A percentile compares a stretch with the other conserved stretches of the same genome.
These are phyloP conservation scores for Penicillium chermesinum DNA, from an alignment of 495 filamentous ascomycete genomes.

Conservation along the genomic window DNA sequence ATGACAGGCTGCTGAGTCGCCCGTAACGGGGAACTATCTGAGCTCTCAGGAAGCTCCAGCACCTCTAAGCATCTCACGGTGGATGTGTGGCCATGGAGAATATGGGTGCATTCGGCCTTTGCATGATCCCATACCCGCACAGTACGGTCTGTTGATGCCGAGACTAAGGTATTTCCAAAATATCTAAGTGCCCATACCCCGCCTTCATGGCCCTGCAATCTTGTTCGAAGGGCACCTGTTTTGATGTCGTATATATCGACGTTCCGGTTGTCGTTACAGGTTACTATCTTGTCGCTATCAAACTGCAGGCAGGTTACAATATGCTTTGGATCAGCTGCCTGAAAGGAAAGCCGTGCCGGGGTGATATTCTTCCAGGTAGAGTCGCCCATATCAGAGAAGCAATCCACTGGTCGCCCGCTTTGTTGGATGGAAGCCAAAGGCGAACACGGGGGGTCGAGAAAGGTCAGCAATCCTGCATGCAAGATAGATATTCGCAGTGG, in stretches of 20 bases:
- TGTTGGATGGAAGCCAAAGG: no score
- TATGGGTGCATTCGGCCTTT: constrained; percentile 80
- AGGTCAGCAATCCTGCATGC: no score
- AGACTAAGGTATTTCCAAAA: constrained; percentile 89
- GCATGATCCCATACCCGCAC: constrained; percentile 98
- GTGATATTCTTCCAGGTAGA: constrained; percentile 76
- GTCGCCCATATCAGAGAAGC: constrained; percentile 77
- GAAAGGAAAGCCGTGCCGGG: constrained; percentile 92
- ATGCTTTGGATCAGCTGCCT: constrained; percentile 66
- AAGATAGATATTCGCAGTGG: no score
- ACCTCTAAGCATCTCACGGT: constrained; percentile 96
- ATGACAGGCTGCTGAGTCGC: constrained; percentile 91
- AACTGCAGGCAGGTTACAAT: constrained; percentile 98
- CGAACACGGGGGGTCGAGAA: no score
- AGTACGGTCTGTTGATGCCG: constrained; percentile 91
- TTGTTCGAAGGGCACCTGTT: constrained; percentile 77
- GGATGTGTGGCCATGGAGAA: constrained; percentile 96
- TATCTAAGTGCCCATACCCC: constrained; percentile 98
- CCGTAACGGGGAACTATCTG: constrained; percentile 72
- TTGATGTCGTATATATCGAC: constrained; percentile 99
- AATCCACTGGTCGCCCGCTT: not conserved
- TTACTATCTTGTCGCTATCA: constrained; percentile 95
- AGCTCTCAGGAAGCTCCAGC: constrained; percentile 70
- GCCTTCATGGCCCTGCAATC: constrained; percentile 88
- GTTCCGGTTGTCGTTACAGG: constrained; percentile 93